Base-by-base conservation (phyloP, 1,284 basidiomycete genomes). In the Cutaneotrichosporon daszewskae region DNA sequence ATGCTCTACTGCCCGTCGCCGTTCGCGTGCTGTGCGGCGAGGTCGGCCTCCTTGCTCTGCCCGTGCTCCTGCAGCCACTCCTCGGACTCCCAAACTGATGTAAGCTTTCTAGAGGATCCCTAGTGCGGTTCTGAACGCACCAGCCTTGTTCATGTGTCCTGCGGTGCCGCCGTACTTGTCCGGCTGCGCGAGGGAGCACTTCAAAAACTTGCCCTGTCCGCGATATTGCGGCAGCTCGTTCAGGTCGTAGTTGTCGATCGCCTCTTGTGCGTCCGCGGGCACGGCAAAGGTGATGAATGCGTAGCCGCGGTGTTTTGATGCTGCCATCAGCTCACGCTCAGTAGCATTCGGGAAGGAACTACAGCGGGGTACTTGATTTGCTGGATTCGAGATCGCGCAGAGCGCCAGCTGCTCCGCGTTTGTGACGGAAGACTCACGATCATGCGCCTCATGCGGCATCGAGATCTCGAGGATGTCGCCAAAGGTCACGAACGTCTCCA, bases 211-310 rank as follows among this genome's bases (percentile, higher is more conserved):
- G 11, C 67, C 69, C 39, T 60, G 47, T 6, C 67, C 67, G 33
- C 50, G 53, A 43, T 63, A 66, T 16, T 58, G 60, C 3, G 68
- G 67, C 40, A 71, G 50, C 45, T 70, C 66, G 46, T 72, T 72
- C 42, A 72, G 47, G 51, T 72, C 70, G 47, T 57, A 69, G 54
- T 72, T 72, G 51, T 72, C 70, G 18, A 72, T 71, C 2, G 70
- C 70, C 50, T 72, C 70, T 40, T 66, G 67, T 5, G 70, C 70
- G 49, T 70, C 69, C 24, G 58, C 49, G 11, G 69, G 49, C 28
- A 54, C 56, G 8, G 68, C 56, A 45, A 65, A 72, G 13, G 69
- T 70, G 43, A 72, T 54, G 50, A 72, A 71, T 6, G 70, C 70
- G 56, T 60, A 71, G 5, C 66, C 67, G 22, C 62, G 47, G 51